Evolutionary conservation across 192 early-diverging fungal species (phyloP).

Genomic region (Chytriomyces sp.): DNA sequence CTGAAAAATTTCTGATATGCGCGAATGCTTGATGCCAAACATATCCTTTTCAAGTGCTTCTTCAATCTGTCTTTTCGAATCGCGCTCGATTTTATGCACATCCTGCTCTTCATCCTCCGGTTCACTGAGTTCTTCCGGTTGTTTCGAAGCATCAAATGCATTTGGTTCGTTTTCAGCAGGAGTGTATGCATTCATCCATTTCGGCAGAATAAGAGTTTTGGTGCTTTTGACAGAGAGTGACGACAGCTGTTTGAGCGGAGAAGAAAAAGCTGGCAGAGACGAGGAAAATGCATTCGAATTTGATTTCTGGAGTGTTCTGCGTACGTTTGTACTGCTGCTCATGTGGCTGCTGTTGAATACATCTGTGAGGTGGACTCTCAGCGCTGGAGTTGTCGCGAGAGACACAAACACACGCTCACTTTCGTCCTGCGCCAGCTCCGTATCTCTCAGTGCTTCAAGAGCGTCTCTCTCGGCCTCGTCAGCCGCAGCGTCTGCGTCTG

Average conservation of each 20-base stretch:
- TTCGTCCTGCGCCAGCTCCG: slow-evolving; percentile 8
- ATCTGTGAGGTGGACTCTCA: not conserved
- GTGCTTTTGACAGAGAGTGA: slow-evolving; percentile 8
- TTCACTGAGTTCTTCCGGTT: not conserved
- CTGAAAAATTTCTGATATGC: not conserved
- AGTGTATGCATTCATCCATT: slow-evolving; percentile 1
- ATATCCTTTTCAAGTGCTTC: slow-evolving; percentile 33
- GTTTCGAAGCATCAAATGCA: not conserved
- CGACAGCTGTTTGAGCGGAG: slow-evolving; percentile 30
- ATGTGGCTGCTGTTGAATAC: slow-evolving; percentile 8
- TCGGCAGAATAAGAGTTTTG: not conserved
- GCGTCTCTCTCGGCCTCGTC: slow-evolving; percentile 26
- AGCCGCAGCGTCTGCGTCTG: slow-evolving; percentile 10
- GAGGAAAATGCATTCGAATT: slow-evolving; percentile 29
- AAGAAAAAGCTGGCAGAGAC: slow-evolving; percentile 42
- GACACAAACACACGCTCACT: not conserved
- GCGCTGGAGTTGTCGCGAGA: not conserved
- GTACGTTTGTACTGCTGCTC: not conserved
- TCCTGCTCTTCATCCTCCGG: slow-evolving; percentile 30
- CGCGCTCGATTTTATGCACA: no score
- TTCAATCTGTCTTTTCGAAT: slow-evolving; percentile 7
- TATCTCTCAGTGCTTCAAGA: slow-evolving; percentile 20
- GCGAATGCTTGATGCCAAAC: not conserved
- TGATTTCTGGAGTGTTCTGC: not conserved
- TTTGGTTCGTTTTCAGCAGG: not conserved